Conservation (phyloP, 2,329 filamentous ascomycete genomes). For the Colletotrichum cereale region DNA sequence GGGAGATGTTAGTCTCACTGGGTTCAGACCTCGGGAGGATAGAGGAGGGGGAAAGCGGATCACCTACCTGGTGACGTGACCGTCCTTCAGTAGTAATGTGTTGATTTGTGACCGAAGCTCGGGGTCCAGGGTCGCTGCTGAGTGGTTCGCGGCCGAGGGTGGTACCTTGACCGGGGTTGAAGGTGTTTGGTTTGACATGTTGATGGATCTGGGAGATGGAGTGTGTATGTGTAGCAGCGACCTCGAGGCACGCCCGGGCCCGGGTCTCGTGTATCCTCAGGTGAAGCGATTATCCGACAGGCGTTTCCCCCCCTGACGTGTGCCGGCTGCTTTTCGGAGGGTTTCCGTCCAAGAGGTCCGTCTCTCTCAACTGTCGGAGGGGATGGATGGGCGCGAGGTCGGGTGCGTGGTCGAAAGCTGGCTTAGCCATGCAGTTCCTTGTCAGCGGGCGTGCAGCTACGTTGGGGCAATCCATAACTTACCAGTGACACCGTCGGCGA, state of each 20-base stretch:
- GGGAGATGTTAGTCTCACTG: constrained; percentile 10
- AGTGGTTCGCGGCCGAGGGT: constrained; percentile 69
- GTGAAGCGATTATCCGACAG: neutral
- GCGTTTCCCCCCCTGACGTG: neutral
- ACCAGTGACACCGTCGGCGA: neutral
- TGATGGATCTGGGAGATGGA: constrained; percentile 30
- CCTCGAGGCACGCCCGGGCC: neutral
- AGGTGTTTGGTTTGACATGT: constrained; percentile 59
- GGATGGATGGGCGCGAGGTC: neutral
- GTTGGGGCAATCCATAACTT: neutral
- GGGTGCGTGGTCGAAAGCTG: neutral
- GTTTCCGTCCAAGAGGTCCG: neutral
- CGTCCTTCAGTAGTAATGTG: constrained; percentile 67
- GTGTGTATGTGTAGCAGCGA: constrained; percentile 10
- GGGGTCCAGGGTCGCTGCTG: constrained; percentile 70
- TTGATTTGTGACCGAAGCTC: constrained; percentile 75
- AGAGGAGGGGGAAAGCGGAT: constrained; percentile 15
- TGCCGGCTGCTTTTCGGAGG: neutral
- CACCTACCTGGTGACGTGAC: constrained; percentile 69
- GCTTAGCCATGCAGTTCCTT: neutral
- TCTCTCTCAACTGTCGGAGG: neutral
- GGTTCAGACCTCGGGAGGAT: neutral
- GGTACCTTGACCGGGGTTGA: constrained; percentile 73
- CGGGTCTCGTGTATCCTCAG: neutral
- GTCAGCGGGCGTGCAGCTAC: neutral